Conservation (phyloP, 2,329 filamentous ascomycete genomes). For the Trichophyton mentagrophytes region DNA sequence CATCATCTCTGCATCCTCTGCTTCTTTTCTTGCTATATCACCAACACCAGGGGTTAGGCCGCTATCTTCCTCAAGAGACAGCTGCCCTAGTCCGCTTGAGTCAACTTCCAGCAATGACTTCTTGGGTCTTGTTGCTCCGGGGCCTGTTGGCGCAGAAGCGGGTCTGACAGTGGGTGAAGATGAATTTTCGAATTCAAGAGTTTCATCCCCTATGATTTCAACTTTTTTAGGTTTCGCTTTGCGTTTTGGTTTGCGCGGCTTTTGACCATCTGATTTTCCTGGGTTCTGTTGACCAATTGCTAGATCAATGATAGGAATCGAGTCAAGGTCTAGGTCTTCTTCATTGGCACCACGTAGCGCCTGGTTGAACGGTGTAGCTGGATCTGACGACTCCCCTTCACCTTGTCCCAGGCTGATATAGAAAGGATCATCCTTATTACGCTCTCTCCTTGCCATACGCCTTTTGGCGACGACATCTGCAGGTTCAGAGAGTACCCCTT, state of each 20-base stretch:
- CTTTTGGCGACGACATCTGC: conserved; percentile 60
- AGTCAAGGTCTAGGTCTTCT: conserved; percentile 74
- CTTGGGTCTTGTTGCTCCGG: conserved; percentile 31
- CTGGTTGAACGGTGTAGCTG: conserved; percentile 65
- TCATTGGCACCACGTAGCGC: conserved; percentile 61
- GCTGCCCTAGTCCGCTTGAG: conserved; percentile 62
- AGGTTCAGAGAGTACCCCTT: conserved; percentile 44
- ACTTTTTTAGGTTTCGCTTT: conserved; percentile 45
- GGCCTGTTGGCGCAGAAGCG: conserved; percentile 27
- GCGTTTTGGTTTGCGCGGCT: conserved; percentile 19
- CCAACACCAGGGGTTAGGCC: conserved; percentile 23
- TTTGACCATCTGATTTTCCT: conserved; percentile 23
- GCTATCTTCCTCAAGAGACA: conserved; percentile 52
- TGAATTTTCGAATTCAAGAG: conserved; percentile 37
- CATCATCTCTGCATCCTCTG: conserved; percentile 78
- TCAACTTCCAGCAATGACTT: conserved; percentile 71
- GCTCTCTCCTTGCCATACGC: conserved; percentile 63
- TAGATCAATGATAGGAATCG: conserved; percentile 90
- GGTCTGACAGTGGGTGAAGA: conserved; percentile 43
- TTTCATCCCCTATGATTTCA: conserved; percentile 61
- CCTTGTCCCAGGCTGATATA: conserved; percentile 52
- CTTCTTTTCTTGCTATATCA: conserved; percentile 54
- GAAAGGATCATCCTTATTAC: conserved; percentile 87
- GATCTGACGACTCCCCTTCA: conserved; percentile 42
- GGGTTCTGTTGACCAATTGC: conserved; percentile 46